Base-by-base conservation (phyloP, 352 stramenopile genomes). In the Blastocystis sp. region DNA sequence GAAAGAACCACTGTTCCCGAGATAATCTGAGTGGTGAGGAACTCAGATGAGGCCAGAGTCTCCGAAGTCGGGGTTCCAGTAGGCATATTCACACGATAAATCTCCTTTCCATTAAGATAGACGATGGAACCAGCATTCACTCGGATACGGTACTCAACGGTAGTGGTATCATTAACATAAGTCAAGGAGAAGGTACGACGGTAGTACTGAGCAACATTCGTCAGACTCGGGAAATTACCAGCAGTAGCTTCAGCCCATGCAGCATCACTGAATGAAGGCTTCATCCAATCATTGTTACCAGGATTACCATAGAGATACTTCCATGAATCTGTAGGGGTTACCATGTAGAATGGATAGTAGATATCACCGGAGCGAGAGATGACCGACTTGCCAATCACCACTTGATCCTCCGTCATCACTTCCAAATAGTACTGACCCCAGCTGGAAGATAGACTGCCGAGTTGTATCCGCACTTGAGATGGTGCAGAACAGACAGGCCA, bases 11-110 rank as follows among this genome's bases (percentile, higher is more conserved):
- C 49, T 24, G 77, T 74, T 27, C 77, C 77, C 4, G 59, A 58
- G 52, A 87, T 5, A 27, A 42, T 75, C 65, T 87, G 77, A 1
- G 65, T 19, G 21, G 51, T 87, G 35, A 78, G 46, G 65, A 65
- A 87, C 42, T 87, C 54, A 24, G 77, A 63, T 6, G 54, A 61
- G 11, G 77, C 77, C 16, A 66, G 24, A 21, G 54, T 87, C 39
- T 59, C 21, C 0, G 77, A 77, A 32, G 52, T 77, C n/a, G 49
- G 11, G 9, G 54, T 16, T 19, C 77, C 77, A 11, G 54, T 24
- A 24, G 77, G 77, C 56, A 87, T 87, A 35, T 87, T 87, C n/a
- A 63, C 19, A 46, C 77, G 59, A 42, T 87, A 59, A 32, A 87
- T 57, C 46, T 87, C 77, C n/a, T 49, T 54, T 1, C 77, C 77